A percentile compares a stretch with the other conserved stretches of the same genome.
phyloP scores from a whole-genome alignment of 2,329 filamentous ascomycete species.

The Alternaria sp. region DNA sequence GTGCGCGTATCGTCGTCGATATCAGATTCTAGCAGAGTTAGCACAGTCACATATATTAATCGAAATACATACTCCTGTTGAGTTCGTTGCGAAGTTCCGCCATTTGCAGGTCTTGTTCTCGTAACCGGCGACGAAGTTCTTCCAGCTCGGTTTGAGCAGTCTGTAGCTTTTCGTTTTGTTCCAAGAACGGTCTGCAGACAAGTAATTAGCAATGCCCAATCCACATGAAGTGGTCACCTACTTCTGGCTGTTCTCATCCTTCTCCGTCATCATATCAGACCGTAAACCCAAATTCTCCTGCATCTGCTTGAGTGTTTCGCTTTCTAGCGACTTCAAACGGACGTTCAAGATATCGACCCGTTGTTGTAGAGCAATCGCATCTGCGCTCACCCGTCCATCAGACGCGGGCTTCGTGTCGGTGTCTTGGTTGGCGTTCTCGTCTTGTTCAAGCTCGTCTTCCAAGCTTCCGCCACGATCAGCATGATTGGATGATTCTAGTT shows the following conservation, averaged over 20 bases:
- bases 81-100: constrained; percentile 47
- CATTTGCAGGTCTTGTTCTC: constrained; percentile 44
- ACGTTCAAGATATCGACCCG: constrained; percentile 48
- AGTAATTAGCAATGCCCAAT: neutral
- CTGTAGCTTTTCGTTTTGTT: constrained; percentile 48
- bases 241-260: constrained; percentile 45
- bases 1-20: constrained; percentile 38
- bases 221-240: constrained; percentile 1
- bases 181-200: constrained; percentile 41
- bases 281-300: constrained; percentile 49
- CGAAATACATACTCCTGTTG: constrained; percentile 35
- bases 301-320: constrained; percentile 51
- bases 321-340: constrained; percentile 46
- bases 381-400: constrained; percentile 38
- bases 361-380: constrained; percentile 48
- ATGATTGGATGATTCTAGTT: constrained; percentile 46
- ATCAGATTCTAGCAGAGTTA: constrained; percentile 32
- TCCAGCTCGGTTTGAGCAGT: constrained; percentile 43
- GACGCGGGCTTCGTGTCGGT: constrained; percentile 16
- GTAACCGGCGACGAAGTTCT: constrained; percentile 41
- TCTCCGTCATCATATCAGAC: constrained; percentile 45
- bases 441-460: constrained; percentile 49
- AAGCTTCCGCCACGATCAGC: constrained; percentile 41
- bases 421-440: constrained; percentile 38
- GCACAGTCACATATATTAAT: neutral